Conservation (phyloP, 257 asterid species). For the Cordia subcordata region DNA sequence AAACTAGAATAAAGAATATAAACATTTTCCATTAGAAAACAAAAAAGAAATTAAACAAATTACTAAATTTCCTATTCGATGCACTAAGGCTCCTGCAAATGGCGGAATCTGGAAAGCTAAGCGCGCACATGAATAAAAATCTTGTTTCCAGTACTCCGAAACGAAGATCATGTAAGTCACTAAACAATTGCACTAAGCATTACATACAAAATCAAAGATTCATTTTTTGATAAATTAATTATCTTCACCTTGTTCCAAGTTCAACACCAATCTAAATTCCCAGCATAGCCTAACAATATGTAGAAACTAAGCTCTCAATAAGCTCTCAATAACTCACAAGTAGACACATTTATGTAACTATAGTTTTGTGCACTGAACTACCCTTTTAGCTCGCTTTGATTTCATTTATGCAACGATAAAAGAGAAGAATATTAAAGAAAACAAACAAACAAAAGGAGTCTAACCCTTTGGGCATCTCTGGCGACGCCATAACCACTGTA, state of each 20-base stretch:
- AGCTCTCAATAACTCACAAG: no score
- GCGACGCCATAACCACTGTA: constrained; percentile 76
- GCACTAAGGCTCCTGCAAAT: background rate
- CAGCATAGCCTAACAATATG: background rate
- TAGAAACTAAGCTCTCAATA: background rate
- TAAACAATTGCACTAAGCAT: no score
- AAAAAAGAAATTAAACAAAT: no score
- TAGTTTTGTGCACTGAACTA: no score
- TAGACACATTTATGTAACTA: no score
- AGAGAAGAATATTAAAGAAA: background rate
- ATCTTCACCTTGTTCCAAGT: background rate
- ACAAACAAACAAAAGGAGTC: background rate
- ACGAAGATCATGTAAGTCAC: background rate
- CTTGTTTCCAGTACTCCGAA: background rate
- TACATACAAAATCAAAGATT: no score
- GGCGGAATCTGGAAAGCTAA: background rate
- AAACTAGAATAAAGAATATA: no score
- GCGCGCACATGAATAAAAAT: no score
- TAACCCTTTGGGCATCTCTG: constrained; percentile 62
- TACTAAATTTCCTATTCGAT: background rate
- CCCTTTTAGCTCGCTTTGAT: background rate
- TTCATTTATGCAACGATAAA: background rate
- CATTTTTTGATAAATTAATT: background rate
- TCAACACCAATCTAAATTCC: background rate
- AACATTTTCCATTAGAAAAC: background rate